These are phyloP conservation scores for Xylaria grammica DNA, from an alignment of 495 filamentous ascomycete species.

Conservation along the genomic window DNA sequence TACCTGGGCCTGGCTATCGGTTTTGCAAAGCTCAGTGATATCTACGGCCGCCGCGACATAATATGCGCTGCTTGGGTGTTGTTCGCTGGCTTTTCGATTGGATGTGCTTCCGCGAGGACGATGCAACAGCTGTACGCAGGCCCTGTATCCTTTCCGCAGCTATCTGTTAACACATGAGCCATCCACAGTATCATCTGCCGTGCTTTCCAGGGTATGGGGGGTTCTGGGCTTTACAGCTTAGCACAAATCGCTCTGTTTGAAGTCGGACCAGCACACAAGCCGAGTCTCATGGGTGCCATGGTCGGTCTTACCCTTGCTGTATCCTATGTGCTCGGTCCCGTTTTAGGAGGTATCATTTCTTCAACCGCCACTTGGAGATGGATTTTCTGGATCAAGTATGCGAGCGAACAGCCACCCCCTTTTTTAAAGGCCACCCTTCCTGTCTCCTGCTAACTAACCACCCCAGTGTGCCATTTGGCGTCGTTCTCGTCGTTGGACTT, in stretches of 20 bases:
- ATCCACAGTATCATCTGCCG: slow-evolving; percentile 60
- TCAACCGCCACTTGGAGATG: slow-evolving; percentile 68
- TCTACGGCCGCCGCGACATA: slow-evolving; percentile 59
- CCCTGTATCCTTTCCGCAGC: not conserved
- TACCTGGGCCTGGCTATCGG: slow-evolving; percentile 66
- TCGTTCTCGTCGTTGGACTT: slow-evolving; percentile 60
- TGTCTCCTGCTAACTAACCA: slow-evolving; percentile 15
- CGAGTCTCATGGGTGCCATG: slow-evolving; percentile 49
- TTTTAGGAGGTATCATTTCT: slow-evolving; percentile 72
- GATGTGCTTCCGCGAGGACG: slow-evolving; percentile 57
- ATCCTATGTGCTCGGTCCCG: slow-evolving; percentile 62
- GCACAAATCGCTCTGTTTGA: slow-evolving; percentile 61
- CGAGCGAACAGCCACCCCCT: not conserved
- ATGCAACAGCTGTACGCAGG: slow-evolving; percentile 60
- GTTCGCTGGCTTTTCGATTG: slow-evolving; percentile 61
- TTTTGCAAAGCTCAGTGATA: slow-evolving; percentile 65
- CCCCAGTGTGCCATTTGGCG: slow-evolving; percentile 61
- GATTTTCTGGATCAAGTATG: slow-evolving; percentile 74
- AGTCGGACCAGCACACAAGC: slow-evolving; percentile 55
- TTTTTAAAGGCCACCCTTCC: not conserved
- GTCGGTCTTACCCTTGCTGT: slow-evolving; percentile 51
- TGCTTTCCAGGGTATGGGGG: slow-evolving; percentile 67
- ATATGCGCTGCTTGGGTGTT: slow-evolving; percentile 56
- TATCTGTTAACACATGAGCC: not conserved
- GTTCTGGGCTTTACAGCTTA: slow-evolving; percentile 62